These are phyloP conservation scores for Tricholoma saponaceum DNA, from an alignment of 768 basidiomycete species.

Conservation along the genomic window DNA sequence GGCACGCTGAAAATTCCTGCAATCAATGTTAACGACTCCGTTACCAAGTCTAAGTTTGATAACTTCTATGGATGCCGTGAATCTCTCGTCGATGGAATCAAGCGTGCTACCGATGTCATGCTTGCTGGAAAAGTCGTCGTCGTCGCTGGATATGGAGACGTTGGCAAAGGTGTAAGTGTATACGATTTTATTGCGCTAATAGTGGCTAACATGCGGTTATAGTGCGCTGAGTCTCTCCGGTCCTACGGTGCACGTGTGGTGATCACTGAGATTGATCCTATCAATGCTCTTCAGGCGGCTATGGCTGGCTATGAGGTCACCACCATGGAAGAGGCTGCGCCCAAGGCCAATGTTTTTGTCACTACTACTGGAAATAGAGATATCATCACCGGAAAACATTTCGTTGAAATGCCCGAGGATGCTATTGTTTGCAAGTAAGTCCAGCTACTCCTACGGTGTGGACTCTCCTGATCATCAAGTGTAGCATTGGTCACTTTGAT, in stretches of 20 bases:
- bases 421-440: conserved; percentile 96
- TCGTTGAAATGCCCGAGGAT: conserved; percentile 93
- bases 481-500: conserved; percentile 82
- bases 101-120: conserved; percentile 99
- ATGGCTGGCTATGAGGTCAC: conserved; percentile 99
- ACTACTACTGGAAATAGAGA: conserved; percentile 99
- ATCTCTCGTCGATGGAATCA: conserved; percentile 99
- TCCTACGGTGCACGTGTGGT: conserved; percentile 98
- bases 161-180: conserved; percentile 91
- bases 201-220: conserved; percentile 4
- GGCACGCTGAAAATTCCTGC: conserved; percentile 96
- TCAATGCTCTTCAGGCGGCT: conserved; percentile 99
- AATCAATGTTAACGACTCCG: conserved; percentile 99
- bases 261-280: conserved; percentile 98
- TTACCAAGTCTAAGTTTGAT: conserved; percentile 99
- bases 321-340: conserved; percentile 97
- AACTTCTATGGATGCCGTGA: conserved; percentile 99
- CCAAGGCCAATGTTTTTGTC: conserved; percentile 87
- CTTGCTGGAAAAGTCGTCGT: conserved; percentile 99
- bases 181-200: not conserved
- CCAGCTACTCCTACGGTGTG: not conserved
- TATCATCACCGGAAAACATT: conserved; percentile 92
- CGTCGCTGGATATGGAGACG: conserved; percentile 98
- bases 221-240: conserved; percentile 96
- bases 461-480: conserved; percentile 3